Evolutionary conservation across 306 rosid species (phyloP).

Genomic region (Cicer chorassanicum): DNA sequence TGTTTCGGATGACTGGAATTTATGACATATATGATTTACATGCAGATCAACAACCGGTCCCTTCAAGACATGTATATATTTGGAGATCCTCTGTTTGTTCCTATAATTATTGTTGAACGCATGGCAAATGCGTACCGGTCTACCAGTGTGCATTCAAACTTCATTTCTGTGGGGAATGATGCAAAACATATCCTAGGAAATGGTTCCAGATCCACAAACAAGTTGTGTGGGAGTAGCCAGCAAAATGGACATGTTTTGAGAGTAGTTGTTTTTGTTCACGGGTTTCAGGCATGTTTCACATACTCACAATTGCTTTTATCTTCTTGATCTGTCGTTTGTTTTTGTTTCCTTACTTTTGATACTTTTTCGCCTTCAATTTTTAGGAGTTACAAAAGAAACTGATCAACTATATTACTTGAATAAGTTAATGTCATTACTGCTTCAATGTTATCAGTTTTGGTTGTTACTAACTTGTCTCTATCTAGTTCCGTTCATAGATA

Average conservation of each 20-base stretch:
- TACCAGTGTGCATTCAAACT: slow-evolving; percentile 62
- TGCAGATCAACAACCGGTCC: slow-evolving; percentile 86
- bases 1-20: slow-evolving; percentile 35
- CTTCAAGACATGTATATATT: slow-evolving; percentile 89
- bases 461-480: background rate
- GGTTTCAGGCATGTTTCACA: slow-evolving; percentile 86
- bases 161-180: slow-evolving; percentile 54
- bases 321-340: slow-evolving; percentile 12
- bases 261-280: slow-evolving; percentile 91
- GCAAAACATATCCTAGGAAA: slow-evolving; percentile 44
- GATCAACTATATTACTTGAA: background rate
- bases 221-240: slow-evolving; percentile 46
- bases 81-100: slow-evolving; percentile 78
- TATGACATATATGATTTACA: slow-evolving; percentile 33
- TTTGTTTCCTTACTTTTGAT: slow-evolving; percentile 19
- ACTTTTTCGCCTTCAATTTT: slow-evolving; percentile 8
- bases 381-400: slow-evolving; percentile 20
- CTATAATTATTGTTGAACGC: slow-evolving; percentile 79
- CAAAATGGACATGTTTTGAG: slow-evolving; percentile 66
- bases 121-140: slow-evolving; percentile 61
- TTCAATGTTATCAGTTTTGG: slow-evolving; percentile 22
- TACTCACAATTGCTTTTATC: slow-evolving; percentile 41
- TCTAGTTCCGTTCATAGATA: slow-evolving; percentile 10
- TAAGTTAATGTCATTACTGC: slow-evolving; percentile 25
- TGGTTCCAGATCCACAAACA: slow-evolving; percentile 56